These are phyloP conservation scores for Dissoconium aciculare DNA, from an alignment of 2,329 filamentous ascomycete species.

Conservation along the genomic window DNA sequence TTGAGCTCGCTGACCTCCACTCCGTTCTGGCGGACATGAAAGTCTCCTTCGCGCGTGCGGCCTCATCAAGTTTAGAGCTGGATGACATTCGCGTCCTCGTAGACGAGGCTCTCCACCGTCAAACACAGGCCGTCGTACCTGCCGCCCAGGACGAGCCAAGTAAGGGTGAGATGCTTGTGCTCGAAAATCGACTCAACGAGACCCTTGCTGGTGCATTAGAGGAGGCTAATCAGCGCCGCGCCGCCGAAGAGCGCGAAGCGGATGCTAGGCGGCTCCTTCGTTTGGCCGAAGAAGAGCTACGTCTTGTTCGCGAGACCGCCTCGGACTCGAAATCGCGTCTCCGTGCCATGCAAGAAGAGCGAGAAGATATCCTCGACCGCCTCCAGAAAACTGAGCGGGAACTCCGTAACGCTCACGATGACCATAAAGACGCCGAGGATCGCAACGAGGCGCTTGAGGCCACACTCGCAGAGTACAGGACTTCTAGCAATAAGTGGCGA, in stretches of 20 bases:
- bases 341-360: constrained; percentile 29
- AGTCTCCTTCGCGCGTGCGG: constrained; percentile 32
- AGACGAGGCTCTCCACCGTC: constrained; percentile 22
- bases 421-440: constrained; percentile 31
- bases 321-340: constrained; percentile 30
- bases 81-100: constrained; percentile 28
- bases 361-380: constrained; percentile 26
- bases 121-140: constrained; percentile 17
- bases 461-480: constrained; percentile 49
- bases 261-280: constrained; percentile 31
- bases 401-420: constrained; percentile 17
- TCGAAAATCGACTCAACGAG: constrained; percentile 21
- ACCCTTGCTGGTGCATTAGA: constrained; percentile 24
- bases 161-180: constrained; percentile 17
- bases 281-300: constrained; percentile 35
- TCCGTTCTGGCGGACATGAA: constrained; percentile 35
- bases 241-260: constrained; percentile 30
- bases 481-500: constrained; percentile 44
- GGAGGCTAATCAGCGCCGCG: constrained; percentile 29
- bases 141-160: constrained; percentile 17
- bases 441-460: constrained; percentile 47
- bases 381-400: constrained; percentile 24
- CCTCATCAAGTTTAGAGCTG: constrained; percentile 30
- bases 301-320: constrained; percentile 29
- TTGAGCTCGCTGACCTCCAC: constrained; percentile 28